Evolutionary conservation across 345 rosid species (phyloP).

Genomic region (Camelina sativa): DNA sequence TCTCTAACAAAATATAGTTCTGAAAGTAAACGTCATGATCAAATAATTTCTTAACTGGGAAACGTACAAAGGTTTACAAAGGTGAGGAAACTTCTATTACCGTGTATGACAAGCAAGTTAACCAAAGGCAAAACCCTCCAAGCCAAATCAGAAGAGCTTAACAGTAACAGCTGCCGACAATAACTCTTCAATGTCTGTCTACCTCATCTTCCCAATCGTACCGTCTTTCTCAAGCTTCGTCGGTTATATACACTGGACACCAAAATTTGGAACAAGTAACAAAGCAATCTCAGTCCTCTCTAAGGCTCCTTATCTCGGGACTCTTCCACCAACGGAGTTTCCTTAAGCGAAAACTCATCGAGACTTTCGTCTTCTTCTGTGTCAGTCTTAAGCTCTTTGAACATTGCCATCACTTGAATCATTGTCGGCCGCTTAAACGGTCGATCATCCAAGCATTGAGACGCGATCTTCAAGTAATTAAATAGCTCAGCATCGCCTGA

Average conservation of each 20-base stretch:
- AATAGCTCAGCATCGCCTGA: constrained; percentile 67
- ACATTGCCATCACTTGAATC: constrained; percentile 98
- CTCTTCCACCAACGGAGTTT: constrained; percentile 60
- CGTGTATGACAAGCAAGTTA: constrained; percentile 37
- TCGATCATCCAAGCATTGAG: constrained; percentile 91
- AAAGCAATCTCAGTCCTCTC: constrained; percentile 20
- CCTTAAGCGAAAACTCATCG: constrained; percentile 74
- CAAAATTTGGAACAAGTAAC: constrained; percentile 19
- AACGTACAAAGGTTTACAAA: constrained; percentile 32
- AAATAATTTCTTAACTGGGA: not conserved
- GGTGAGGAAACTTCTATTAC: not conserved
- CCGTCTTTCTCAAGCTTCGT: constrained; percentile 17
- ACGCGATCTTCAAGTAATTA: constrained; percentile 78
- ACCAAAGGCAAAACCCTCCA: constrained; percentile 28
- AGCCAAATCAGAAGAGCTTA: constrained; percentile 16
- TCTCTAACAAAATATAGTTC: constrained; percentile 1
- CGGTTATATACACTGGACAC: constrained; percentile 37
- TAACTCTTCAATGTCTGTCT: not conserved
- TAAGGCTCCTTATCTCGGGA: constrained; percentile 59
- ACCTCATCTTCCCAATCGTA: not conserved
- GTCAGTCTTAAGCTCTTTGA: constrained; percentile 89
- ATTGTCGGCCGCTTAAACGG: constrained; percentile 86
- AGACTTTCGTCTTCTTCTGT: constrained; percentile 76
- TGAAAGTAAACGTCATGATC: not conserved
- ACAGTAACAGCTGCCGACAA: not conserved